Evolutionary conservation across 2,329 filamentous ascomycete species (phyloP).

Genomic region (Phialemoniopsis sp.): DNA sequence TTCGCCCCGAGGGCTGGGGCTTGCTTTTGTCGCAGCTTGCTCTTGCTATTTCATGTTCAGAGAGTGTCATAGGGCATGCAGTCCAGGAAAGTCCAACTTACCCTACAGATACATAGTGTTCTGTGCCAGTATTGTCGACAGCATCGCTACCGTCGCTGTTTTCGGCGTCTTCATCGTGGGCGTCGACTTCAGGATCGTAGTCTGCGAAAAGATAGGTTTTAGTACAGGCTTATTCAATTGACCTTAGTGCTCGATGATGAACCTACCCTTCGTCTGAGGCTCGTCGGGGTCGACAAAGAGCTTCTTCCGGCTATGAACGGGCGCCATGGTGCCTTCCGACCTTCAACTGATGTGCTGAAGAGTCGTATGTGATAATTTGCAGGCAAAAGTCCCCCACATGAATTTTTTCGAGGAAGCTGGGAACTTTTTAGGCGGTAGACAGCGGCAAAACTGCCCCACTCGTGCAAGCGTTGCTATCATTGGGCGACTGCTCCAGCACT

Average conservation of each 20-base stretch:
- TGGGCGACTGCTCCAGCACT: too few species aligned
- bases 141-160: conserved; percentile 40
- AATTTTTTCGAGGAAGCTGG: background rate
- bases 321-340: conserved; percentile 35
- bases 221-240: conserved; percentile 1
- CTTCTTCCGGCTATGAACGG: conserved; percentile 49
- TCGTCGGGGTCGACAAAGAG: conserved; percentile 61
- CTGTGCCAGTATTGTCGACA: conserved; percentile 61
- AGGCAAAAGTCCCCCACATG: conserved; percentile 1
- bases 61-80: background rate
- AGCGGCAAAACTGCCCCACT: too few species aligned
- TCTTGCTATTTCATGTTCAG: conserved; percentile 54
- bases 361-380: background rate
- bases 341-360: background rate
- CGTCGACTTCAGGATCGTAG: conserved; percentile 73
- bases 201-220: conserved; percentile 46
- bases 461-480: too few species aligned
- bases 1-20: conserved; percentile 67
- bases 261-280: conserved; percentile 55
- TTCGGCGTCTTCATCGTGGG: conserved; percentile 50
- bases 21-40: conserved; percentile 74
- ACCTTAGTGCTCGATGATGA: background rate
- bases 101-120: conserved; percentile 82
- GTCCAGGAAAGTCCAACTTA: conserved; percentile 25
- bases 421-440: conserved; percentile 11